Base-by-base conservation (phyloP, 179 eudicot genomes). In the Corrigiola litoralis region DNA sequence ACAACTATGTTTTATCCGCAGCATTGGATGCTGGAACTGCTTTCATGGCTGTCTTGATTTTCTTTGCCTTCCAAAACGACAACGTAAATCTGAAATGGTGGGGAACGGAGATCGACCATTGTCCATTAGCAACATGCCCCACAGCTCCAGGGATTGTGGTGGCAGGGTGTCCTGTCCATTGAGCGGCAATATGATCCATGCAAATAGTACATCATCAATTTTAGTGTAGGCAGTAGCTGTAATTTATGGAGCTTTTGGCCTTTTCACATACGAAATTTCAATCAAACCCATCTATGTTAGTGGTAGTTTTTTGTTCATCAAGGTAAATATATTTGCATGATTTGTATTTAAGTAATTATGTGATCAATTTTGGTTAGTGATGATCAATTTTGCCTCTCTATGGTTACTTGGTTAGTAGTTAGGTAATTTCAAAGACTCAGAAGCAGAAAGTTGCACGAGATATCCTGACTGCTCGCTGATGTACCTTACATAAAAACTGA, bases 1-100 rank as follows among this genome's bases (percentile, higher is more conserved):
- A 95, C 75, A 95, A 91, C 71, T 95, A 95, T 46, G 95, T 95
- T 27, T 70, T 95, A 0, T 88, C 97, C 3, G 97, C 92, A 7
- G 99, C 96, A 11, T 72, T 95, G 64, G 99, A 95, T 74, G 99
- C 99, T 1, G 99, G 99, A 18, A 91, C 97, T 16, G 99, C 99
- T 40, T 95, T 95, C 77, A 95, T 95, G 97, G 97, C 86, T 2
- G 97, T 95, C 14, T 48, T 95, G 25, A 60, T 91, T 55, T 91
- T 88, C 75, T 95, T 91, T 41, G 88, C 88, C 4, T 79, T 95
- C 66, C 99, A 95, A 62, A 95, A 91, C 18, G 85, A 86, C 66
- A 85, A 88, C 46, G 74, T 62, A 52, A 68, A 85, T 28, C 77
- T 91, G 65, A 85, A 85, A 60, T 95, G 99, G 99, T 91, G 99